A percentile compares a stretch with the other conserved stretches of the same genome.
These are phyloP conservation scores for Vaccinium myrtillus DNA, from an alignment of 148 eudicot genomes.

Conservation along the genomic window DNA sequence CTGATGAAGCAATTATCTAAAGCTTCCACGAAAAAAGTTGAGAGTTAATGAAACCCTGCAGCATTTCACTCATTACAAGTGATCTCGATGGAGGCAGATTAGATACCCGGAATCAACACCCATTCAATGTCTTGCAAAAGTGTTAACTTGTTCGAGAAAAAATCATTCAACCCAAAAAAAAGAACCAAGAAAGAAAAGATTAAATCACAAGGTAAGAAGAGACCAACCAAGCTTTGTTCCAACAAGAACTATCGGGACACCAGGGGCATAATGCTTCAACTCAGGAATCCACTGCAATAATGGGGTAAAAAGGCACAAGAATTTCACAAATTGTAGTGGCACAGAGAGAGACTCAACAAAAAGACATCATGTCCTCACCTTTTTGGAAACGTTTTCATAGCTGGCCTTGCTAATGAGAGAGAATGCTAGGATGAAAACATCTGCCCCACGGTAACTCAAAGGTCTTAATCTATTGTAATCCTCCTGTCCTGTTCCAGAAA, in stretches of 20 bases:
- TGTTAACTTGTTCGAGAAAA: not conserved
- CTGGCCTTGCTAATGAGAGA: conserved; percentile 98
- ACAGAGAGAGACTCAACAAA: not conserved
- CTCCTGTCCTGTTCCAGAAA: conserved; percentile 78
- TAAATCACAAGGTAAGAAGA: not conserved
- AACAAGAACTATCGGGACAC: conserved; percentile 94
- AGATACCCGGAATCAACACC: not conserved
- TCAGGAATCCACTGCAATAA: conserved; percentile 94
- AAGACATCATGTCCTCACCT: conserved; percentile 37
- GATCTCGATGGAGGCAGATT: not conserved
- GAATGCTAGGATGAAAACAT: conserved; percentile 93
- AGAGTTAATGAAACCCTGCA: not conserved
- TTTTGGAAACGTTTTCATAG: conserved; percentile 91
- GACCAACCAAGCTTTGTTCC: conserved; percentile 95
- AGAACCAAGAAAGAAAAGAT: not conserved
- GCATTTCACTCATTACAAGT: not conserved
- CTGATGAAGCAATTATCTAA: not conserved
- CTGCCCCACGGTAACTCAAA: conserved; percentile 97
- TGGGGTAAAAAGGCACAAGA: not conserved
- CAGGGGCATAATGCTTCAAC: conserved; percentile 98
- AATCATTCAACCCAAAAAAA: not conserved
- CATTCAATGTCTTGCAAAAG: not conserved
- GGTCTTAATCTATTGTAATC: conserved; percentile 98
- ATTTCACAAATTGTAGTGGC: not conserved
- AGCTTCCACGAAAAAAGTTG: not conserved